Evolutionary conservation across 306 rosid genomes (phyloP), one percentile per base, ranked within the genome.

Genomic region (Casuarina cunninghamiana): DNA sequence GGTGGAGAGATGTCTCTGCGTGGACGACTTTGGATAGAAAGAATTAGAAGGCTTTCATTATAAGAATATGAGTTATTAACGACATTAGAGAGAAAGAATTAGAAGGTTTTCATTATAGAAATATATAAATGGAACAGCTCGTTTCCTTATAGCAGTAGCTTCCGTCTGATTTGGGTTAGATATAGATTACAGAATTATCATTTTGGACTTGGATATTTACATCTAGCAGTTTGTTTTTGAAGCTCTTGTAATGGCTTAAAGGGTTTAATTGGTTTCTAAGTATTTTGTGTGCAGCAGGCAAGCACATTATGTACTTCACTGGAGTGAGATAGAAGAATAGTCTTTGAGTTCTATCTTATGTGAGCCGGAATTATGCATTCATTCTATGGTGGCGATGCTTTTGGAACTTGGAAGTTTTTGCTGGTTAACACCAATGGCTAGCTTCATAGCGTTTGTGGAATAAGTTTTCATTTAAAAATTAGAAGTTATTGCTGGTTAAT

Each of bases 191-290:
- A 21, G 65, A 57, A 57, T 19, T 16, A 57, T 57, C 12, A 57
- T 3, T 21, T 57, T 57, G 38, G 65, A 57, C 13, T 11, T 21
- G 12, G 4, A 3, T 2, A 57, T 57, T 21, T 26, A 37, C 65
- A 19, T 57, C 13, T 57, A 38, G 65, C 65, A n/a, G 13, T 57
- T 62, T 19, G 42, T 38, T 51, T 68, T 69, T 46, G 72, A 51
- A 72, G 77, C 16, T 42, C 17, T 17, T 77, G 50, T 71, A 67
- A 73, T 45, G 60, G 73, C 57, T 71, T 68, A 49, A 49, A 9
- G 16, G 16, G 15, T 49, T 49, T 2, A 53, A 53, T 4, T 15
- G 58, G 58, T 53, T 16, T 26, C 32, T 26, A 26, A 26, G 58
- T 53, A 5, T 15, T 16, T 53, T 4, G 58, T 16, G n/a, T 53